Percentiles rank a stretch among this genome's conserved stretches.
phyloP scores from a whole-genome alignment of 306 rosid genomes.

The Mucuna pruriens region DNA sequence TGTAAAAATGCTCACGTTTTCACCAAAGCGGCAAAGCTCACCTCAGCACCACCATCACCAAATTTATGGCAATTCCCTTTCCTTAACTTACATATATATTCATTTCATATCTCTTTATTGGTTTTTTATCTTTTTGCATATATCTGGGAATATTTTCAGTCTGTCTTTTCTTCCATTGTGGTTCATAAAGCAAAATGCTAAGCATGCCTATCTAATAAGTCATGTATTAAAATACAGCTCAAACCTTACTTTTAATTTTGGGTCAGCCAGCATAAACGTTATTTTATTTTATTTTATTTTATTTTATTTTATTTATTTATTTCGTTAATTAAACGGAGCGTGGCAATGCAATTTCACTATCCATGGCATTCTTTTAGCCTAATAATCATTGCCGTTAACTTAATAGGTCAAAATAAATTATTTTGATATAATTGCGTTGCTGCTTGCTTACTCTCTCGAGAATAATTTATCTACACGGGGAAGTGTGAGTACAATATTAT shows the following conservation, averaged over 20 bases:
- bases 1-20: constrained; percentile 43
- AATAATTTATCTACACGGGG: neutral
- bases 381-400: neutral
- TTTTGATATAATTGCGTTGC: constrained; percentile 3
- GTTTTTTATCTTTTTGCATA: constrained; percentile 11
- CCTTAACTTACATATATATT: neutral
- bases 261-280: neutral
- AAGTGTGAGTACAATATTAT: neutral
- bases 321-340: neutral
- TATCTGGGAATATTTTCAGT: constrained; percentile 21
- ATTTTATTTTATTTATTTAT: too few relatives aligned
- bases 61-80: neutral
- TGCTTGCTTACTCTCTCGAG: neutral
- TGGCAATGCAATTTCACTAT: neutral
- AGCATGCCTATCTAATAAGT: neutral
- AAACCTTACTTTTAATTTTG: neutral
- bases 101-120: constrained; percentile 12
- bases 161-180: constrained; percentile 34
- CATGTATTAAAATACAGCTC: neutral
- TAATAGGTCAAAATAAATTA: neutral
- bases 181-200: constrained; percentile 2
- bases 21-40: constrained; percentile 37
- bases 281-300: neutral
- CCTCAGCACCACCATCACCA: neutral
- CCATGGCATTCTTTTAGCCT: neutral